These are phyloP conservation scores for Botrytis fragariae DNA, from an alignment of 2,329 filamentous ascomycete genomes.

Conservation along the genomic window DNA sequence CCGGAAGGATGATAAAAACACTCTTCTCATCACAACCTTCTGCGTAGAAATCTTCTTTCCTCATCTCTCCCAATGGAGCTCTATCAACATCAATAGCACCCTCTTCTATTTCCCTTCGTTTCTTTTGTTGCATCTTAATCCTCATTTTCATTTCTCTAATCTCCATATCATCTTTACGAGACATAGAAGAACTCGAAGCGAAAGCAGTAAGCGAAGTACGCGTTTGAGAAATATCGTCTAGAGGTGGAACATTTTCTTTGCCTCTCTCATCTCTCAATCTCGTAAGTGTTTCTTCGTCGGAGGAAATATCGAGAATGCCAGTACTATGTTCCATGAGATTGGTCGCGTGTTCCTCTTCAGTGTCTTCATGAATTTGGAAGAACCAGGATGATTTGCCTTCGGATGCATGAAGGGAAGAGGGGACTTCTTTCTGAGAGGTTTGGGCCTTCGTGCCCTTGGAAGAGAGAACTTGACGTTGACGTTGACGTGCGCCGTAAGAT, in stretches of 20 bases:
- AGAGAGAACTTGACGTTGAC: constrained; percentile 35
- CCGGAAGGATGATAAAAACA: constrained; percentile 60
- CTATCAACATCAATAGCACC: constrained; percentile 65
- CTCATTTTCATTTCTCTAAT: constrained; percentile 36
- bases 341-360: constrained; percentile 83
- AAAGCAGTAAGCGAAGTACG: constrained; percentile 29
- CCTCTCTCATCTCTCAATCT: constrained; percentile 61
- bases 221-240: constrained; percentile 61
- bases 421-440: not conserved
- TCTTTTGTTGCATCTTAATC: constrained; percentile 37
- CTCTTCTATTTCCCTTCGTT: constrained; percentile 44
- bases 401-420: constrained; percentile 42
- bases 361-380: constrained; percentile 94
- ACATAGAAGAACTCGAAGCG: constrained; percentile 24
- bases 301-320: constrained; percentile 81
- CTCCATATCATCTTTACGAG: constrained; percentile 13
- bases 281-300: constrained; percentile 69
- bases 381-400: constrained; percentile 69
- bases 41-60: constrained; percentile 65
- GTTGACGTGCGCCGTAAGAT: constrained; percentile 51
- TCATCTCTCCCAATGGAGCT: constrained; percentile 64
- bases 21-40: constrained; percentile 62
- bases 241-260: constrained; percentile 91
- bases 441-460: constrained; percentile 19
- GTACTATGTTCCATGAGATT: constrained; percentile 92